phyloP scores from a whole-genome alignment of 345 rosid species.

The Linum tenue region DNA sequence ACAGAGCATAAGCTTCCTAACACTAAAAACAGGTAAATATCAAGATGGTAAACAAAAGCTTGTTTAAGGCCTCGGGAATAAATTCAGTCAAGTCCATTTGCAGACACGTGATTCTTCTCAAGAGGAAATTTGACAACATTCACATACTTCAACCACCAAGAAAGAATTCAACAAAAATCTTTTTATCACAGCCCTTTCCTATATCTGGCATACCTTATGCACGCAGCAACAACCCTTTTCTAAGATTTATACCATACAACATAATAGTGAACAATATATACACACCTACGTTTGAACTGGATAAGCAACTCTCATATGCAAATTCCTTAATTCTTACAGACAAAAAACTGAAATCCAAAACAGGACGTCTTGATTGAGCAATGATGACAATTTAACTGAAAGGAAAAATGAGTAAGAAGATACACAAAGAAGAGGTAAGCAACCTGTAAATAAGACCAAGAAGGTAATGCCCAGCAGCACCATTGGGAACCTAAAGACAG shows the following conservation, averaged over 20 bases:
- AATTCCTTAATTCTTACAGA: too few relatives aligned
- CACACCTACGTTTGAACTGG: too few relatives aligned
- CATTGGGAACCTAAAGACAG: constrained; percentile 65
- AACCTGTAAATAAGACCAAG: constrained; percentile 96
- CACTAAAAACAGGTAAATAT: not conserved
- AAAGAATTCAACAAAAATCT: not conserved
- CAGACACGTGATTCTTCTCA: not conserved
- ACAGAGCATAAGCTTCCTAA: not conserved
- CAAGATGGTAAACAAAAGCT: not conserved
- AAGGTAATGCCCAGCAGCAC: constrained; percentile 96
- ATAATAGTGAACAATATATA: too few relatives aligned
- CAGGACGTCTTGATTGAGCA: not conserved
- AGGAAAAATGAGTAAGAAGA: not conserved
- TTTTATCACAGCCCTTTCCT: not conserved
- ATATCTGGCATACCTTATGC: not conserved
- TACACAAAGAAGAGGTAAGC: constrained; percentile 6
- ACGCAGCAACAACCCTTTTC: not conserved
- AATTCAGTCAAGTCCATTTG: not conserved
- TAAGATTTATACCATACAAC: too few relatives aligned
- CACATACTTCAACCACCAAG: not conserved
- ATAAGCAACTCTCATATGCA: too few relatives aligned
- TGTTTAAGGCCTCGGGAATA: not conserved
- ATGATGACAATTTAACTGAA: too few relatives aligned
- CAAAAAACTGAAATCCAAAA: too few relatives aligned
- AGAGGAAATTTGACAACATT: not conserved